Evolutionary conservation across 2,329 filamentous ascomycete species (phyloP).

Genomic region (Sporothrix protearum): DNA sequence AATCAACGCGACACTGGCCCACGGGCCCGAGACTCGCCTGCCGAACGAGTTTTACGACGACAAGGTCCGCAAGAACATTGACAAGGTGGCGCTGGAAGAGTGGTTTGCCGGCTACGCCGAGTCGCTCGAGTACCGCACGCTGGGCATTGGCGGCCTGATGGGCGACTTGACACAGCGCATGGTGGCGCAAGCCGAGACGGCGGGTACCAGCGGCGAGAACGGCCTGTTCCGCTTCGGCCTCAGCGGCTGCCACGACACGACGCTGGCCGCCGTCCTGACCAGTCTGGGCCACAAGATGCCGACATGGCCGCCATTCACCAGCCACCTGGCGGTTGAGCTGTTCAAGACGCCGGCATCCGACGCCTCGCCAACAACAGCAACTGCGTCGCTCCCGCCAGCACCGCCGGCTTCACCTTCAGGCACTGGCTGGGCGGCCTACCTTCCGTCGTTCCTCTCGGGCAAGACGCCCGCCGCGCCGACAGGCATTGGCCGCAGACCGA

Average conservation of each 20-base stretch:
- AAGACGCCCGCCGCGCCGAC: constrained; percentile 33
- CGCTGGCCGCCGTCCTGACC: constrained; percentile 72
- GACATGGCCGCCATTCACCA: constrained; percentile 90
- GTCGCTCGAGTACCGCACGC: constrained; percentile 76
- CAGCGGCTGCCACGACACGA: constrained; percentile 90
- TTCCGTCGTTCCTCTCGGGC: constrained; percentile 35
- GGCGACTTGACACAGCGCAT: constrained; percentile 79
- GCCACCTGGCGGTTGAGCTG: constrained; percentile 85
- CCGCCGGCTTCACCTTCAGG: constrained; percentile 20
- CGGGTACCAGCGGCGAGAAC: neutral
- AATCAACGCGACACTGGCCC: constrained; percentile 81
- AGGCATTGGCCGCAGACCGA: constrained; percentile 59
- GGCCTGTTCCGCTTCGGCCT: constrained; percentile 67
- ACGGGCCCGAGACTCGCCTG: constrained; percentile 73
- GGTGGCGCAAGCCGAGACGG: constrained; percentile 61
- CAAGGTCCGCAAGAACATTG: constrained; percentile 64
- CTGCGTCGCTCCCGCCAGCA: constrained; percentile 27
- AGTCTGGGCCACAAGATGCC: constrained; percentile 72
- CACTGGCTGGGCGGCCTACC: constrained; percentile 33
- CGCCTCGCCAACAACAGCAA: constrained; percentile 28
- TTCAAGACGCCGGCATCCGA: constrained; percentile 55
- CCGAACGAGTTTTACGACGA: constrained; percentile 84
- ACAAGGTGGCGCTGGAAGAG: constrained; percentile 79
- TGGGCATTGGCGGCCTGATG: constrained; percentile 81
- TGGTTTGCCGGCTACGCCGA: constrained; percentile 89